Conservation (phyloP, 345 rosid genomes). For the Isatis tinctoria region DNA sequence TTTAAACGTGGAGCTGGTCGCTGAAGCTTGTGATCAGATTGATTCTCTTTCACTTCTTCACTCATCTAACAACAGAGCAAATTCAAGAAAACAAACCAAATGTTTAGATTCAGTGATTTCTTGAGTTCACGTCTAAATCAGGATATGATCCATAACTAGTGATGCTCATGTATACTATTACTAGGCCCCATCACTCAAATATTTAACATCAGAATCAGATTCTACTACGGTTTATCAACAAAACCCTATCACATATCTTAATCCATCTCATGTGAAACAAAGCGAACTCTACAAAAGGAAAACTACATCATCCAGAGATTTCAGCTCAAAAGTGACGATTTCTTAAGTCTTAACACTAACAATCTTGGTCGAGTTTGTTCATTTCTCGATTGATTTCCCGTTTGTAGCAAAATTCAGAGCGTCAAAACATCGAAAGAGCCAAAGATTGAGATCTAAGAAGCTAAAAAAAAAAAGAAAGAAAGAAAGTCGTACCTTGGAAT, state of each 20-base stretch:
- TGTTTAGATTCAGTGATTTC: not conserved
- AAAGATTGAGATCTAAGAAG: constrained; percentile 6
- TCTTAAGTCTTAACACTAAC: not conserved
- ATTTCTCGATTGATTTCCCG: not conserved
- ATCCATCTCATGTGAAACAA: not conserved
- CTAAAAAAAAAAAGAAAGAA: not conserved
- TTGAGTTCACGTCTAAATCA: not conserved
- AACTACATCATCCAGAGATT: not conserved
- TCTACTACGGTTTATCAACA: not conserved
- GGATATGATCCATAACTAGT: not conserved
- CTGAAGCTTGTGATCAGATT: constrained; percentile 9
- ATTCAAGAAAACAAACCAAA: constrained; percentile 2
- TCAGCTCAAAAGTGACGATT: not conserved
- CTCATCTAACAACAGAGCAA: constrained; percentile 31
- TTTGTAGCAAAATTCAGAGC: not conserved
- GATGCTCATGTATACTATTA: not conserved
- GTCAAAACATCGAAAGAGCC: not conserved
- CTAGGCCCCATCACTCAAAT: not conserved
- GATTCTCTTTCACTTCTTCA: constrained; percentile 28
- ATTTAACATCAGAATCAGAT: not conserved
- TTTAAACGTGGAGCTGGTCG: constrained; percentile 59
- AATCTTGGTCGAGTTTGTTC: not conserved
- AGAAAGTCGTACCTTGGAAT: constrained; percentile 29
- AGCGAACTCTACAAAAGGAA: not conserved
- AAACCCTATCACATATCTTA: not conserved